Percentiles rank a stretch among this genome's conserved stretches.
Evolutionary conservation across 345 rosid species (phyloP).

Genomic region (Cardamine resedifolia): DNA sequence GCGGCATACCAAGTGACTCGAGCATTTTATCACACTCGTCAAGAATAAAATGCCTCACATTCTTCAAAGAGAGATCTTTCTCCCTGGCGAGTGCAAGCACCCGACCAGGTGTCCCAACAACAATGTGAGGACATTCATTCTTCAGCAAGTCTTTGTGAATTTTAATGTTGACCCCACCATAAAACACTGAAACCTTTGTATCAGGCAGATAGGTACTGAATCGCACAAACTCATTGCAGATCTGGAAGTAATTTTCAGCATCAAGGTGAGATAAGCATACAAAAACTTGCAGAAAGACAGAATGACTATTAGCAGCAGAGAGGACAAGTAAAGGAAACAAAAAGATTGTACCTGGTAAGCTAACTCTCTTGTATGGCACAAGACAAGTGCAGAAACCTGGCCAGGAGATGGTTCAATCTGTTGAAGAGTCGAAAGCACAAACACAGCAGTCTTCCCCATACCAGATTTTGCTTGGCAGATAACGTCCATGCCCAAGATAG

Average conservation of each 20-base stretch:
- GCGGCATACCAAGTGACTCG: slow-evolving; percentile 78
- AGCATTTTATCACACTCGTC: slow-evolving; percentile 99
- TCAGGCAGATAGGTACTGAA: slow-evolving; percentile 95
- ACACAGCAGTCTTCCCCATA: slow-evolving; percentile 99
- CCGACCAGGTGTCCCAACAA: slow-evolving; percentile 98
- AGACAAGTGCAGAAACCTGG: slow-evolving; percentile 88
- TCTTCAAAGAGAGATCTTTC: slow-evolving; percentile 92
- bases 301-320: background rate
- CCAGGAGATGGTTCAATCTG: slow-evolving; percentile 92
- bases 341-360: slow-evolving; percentile 75
- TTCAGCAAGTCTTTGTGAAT: slow-evolving; percentile 86
- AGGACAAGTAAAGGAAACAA: background rate
- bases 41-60: slow-evolving; percentile 98
- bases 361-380: slow-evolving; percentile 94
- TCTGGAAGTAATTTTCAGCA: slow-evolving; percentile 43
- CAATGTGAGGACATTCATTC: slow-evolving; percentile 98
- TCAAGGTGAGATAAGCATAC: background rate
- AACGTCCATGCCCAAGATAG: slow-evolving; percentile 96
- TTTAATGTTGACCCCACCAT: slow-evolving; percentile 92
- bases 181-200: slow-evolving; percentile 88
- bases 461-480: slow-evolving; percentile 99
- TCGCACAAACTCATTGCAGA: slow-evolving; percentile 95
- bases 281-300: background rate
- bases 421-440: slow-evolving; percentile 84
- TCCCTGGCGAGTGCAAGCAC: slow-evolving; percentile 88